Evolutionary conservation across 202 grass and related monocot genomes (phyloP).

Genomic region (Panicum virgatum): DNA sequence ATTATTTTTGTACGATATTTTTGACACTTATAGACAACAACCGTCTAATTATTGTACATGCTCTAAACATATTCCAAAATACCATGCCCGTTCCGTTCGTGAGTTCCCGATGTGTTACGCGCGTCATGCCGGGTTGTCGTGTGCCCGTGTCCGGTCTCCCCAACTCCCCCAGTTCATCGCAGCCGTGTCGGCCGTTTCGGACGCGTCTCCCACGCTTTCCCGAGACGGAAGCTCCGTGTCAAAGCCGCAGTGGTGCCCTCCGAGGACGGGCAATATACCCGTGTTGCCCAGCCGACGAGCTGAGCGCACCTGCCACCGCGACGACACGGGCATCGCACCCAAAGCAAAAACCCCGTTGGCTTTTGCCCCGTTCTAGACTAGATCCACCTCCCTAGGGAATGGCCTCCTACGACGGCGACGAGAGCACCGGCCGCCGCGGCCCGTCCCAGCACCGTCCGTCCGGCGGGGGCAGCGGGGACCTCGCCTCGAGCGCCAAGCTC

Average conservation of each 20-base stretch:
- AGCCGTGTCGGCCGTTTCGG: neutral
- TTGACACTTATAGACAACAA: too few relatives aligned
- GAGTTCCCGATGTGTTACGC: neutral
- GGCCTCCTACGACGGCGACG: conserved; percentile 55
- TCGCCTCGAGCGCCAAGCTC: conserved; percentile 72
- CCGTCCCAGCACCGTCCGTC: conserved; percentile 35
- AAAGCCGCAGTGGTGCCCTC: neutral
- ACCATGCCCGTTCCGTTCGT: neutral
- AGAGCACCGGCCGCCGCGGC: conserved; percentile 5
- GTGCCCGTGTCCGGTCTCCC: too few relatives aligned
- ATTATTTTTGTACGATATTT: too few relatives aligned
- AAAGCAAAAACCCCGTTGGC: neutral
- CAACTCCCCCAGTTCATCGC: neutral
- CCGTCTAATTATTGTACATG: too few relatives aligned
- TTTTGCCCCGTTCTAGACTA: neutral
- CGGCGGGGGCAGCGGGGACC: conserved; percentile 41
- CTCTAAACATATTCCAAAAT: too few relatives aligned
- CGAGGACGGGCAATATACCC: neutral
- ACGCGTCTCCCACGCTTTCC: neutral
- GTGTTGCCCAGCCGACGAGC: neutral
- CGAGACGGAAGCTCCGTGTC: neutral
- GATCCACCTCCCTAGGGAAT: conserved; percentile 34
- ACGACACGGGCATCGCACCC: neutral
- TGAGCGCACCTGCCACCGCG: neutral
- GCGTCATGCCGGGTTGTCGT: too few relatives aligned